Base-by-base conservation (phyloP, 1,284 basidiomycete species). In the Hemileia vastatrix region DNA sequence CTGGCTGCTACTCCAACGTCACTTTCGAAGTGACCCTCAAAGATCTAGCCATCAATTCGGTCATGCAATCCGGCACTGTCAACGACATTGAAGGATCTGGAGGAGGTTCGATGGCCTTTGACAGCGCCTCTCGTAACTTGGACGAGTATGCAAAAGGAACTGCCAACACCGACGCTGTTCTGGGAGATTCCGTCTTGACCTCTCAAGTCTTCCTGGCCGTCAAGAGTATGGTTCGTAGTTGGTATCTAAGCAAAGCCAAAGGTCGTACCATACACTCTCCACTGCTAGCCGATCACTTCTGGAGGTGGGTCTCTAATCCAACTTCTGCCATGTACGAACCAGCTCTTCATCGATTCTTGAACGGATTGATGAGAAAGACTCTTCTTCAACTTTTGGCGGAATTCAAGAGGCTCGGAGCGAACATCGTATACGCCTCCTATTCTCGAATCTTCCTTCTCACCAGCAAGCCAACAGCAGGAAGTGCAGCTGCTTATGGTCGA, bases 81-180 rank as follows among this genome's bases (percentile, higher is more conserved):
- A 73, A 75, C 57, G 73, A 74, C 54, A 72, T 74, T 67, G 74
- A 75, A 59, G 74, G 74, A 18, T 67, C 66, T 45, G 70, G 68
- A 6, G 66, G 67, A 1, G 72, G 72, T 2, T 64, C 68, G 15
- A 64, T 74, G 43, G 72, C 72, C 4, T 73, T 75, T 50, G 74
- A 73, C 58, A 59, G 57, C 13, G 67, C 69, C 3, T 72, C 72
- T 31, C 73, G 72, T 65, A 74, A 67, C 21, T 64, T 75, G 24
- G 74, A 75, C 54, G 74, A 75, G 40, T 75, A 73, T 57, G 59
- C 66, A 3, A 65, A 66, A 43, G 73, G 73, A 6, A 52, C 54
- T 4, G 71, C 73, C n/a, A 66, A 68, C 19, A 62, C 58, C 18
- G 66, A 65, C 1, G 67, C 69, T 1, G 67, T 71, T 32, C 64